These are phyloP conservation scores for Salvia rosmarinus DNA, from an alignment of 257 asterid species.

Conservation along the genomic window DNA sequence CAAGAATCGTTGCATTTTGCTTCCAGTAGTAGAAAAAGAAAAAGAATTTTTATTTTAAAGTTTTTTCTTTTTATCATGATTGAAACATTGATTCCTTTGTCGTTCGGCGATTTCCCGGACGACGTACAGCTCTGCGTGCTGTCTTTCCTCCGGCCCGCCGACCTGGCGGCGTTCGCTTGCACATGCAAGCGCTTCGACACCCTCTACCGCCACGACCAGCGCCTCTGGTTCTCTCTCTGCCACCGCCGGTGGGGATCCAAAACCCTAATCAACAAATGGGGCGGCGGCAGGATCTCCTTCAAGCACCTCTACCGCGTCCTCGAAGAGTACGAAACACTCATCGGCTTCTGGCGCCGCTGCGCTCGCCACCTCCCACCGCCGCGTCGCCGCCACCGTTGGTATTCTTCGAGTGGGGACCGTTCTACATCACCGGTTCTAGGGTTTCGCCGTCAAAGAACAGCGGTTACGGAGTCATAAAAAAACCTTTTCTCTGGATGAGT, in stretches of 20 bases:
- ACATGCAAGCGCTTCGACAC: slow-evolving; percentile 68
- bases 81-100: slow-evolving; percentile 31
- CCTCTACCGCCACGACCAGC: slow-evolving; percentile 68
- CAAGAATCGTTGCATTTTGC: slow-evolving; percentile 7
- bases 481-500: slow-evolving; percentile 70
- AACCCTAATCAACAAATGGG: slow-evolving; percentile 81
- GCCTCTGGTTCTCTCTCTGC: slow-evolving; percentile 90
- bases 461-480: slow-evolving; percentile 62
- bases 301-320: slow-evolving; percentile 65
- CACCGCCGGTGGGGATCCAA: slow-evolving; percentile 87
- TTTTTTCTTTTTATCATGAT: neutral
- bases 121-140: slow-evolving; percentile 88
- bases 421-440: slow-evolving; percentile 66
- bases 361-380: slow-evolving; percentile 35
- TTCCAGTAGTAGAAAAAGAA: slow-evolving; percentile 6
- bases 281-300: slow-evolving; percentile 58
- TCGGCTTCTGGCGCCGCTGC: slow-evolving; percentile 92
- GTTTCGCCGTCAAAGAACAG: slow-evolving; percentile 55
- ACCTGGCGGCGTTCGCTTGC: slow-evolving; percentile 70
- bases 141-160: slow-evolving; percentile 71
- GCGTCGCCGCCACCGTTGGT: slow-evolving; percentile 47
- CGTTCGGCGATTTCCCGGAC: slow-evolving; percentile 88
- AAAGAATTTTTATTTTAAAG: neutral
- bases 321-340: slow-evolving; percentile 60
- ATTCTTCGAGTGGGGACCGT: slow-evolving; percentile 87